Percentiles rank a stretch among this genome's conserved stretches.
Conservation (phyloP, 192 early-diverging fungal genomes). For the Anaeromyces robustus region DNA sequence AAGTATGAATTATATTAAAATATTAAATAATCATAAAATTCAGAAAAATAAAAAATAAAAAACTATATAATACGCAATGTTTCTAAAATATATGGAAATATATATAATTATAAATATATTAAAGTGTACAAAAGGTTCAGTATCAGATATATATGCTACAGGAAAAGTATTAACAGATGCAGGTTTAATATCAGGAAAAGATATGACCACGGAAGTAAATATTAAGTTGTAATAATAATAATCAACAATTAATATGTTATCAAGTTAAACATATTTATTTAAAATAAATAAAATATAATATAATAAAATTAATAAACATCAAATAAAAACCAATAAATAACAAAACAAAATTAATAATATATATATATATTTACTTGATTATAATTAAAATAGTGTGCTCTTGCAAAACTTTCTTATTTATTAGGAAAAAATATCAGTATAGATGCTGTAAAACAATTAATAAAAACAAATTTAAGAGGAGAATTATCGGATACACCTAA, state of each 20-base stretch:
- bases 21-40: too few species aligned
- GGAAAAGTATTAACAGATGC: not conserved
- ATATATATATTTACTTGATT: not conserved
- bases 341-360: too few species aligned
- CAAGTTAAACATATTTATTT: too few species aligned
- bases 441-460: constrained; percentile 55
- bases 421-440: constrained; percentile 54
- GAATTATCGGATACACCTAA: constrained; percentile 61
- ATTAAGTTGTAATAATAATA: too few species aligned
- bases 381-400: constrained; percentile 48
- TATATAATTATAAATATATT: not conserved
- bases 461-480: constrained; percentile 76
- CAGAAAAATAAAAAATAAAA: too few species aligned
- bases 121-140: not conserved
- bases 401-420: constrained; percentile 90
- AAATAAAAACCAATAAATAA: too few species aligned
- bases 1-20: constrained; percentile 36
- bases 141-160: not conserved
- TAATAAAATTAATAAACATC: too few species aligned
- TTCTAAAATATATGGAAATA: too few species aligned
- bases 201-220: not conserved
- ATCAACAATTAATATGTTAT: too few species aligned
- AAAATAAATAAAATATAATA: too few species aligned
- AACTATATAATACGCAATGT: too few species aligned
- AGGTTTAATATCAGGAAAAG: not conserved